phyloP scores from a whole-genome alignment of 164 flowering plant genomes.

The Santalum album region DNA sequence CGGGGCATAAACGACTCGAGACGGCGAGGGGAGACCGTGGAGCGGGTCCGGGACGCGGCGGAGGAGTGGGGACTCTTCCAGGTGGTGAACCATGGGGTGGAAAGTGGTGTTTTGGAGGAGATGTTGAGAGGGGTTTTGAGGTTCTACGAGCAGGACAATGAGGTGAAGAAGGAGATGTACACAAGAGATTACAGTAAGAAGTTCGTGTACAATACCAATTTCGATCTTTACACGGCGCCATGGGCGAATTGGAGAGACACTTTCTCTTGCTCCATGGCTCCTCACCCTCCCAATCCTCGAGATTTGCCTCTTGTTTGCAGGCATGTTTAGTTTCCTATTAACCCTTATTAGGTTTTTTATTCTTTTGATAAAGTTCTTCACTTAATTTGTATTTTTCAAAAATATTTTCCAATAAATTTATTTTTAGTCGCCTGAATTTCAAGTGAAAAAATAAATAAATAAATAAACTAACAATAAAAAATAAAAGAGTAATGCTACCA shows the following conservation, averaged over 20 bases:
- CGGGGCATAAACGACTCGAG: background rate
- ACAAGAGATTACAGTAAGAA: conserved; percentile 2
- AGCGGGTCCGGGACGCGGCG: conserved; percentile 7
- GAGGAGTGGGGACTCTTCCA: conserved; percentile 13
- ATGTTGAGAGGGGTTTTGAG: conserved; percentile 8
- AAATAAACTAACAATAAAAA: too few species aligned
- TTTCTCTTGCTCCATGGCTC: conserved; percentile 2
- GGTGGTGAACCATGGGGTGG: conserved; percentile 10
- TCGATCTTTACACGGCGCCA: conserved; percentile 7
- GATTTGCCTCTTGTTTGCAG: conserved; percentile 9
- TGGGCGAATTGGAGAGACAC: conserved; percentile 12
- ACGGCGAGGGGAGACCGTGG: conserved; percentile 1
- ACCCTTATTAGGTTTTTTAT: too few species aligned
- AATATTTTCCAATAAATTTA: too few species aligned
- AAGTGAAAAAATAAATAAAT: too few species aligned
- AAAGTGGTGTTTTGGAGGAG: conserved; percentile 1
- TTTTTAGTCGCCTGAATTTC: too few species aligned
- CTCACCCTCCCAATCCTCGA: conserved; percentile 5
- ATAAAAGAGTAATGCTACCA: too few species aligned
- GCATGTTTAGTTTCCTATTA: background rate
- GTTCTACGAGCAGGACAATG: conserved; percentile 9
- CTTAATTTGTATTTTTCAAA: too few species aligned
- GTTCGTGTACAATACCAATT: conserved; percentile 9
- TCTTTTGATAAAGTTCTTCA: too few species aligned
- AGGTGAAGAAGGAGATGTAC: conserved; percentile 8